A percentile compares a stretch with the other conserved stretches of the same genome.
phyloP scores from a whole-genome alignment of 148 eudicot species.

The Drosera capensis region DNA sequence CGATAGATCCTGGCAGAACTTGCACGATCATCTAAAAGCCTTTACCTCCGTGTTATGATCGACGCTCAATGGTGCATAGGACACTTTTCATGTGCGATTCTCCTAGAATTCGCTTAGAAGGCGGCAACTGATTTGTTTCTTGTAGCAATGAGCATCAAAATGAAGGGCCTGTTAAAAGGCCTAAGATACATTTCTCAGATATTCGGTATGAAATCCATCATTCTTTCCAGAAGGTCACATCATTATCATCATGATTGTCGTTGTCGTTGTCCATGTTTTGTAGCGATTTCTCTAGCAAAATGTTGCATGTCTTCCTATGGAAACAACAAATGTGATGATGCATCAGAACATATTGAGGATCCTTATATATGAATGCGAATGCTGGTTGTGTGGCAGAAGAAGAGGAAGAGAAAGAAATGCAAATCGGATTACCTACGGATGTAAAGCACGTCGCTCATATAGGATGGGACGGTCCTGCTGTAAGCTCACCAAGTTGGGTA shows the following conservation, averaged over 20 bases:
- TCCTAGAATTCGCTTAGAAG: conserved; percentile 6
- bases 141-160: conserved; percentile 23
- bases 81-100: conserved; percentile 7
- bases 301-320: too few species aligned
- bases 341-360: too few species aligned
- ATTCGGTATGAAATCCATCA: conserved; percentile 22
- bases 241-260: too few species aligned
- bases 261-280: not conserved
- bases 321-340: too few species aligned
- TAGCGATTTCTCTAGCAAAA: not conserved
- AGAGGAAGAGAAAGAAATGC: conserved; percentile 49
- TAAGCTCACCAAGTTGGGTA: conserved; percentile 73
- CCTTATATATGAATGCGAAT: too few species aligned
- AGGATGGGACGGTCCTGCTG: conserved; percentile 70
- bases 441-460: conserved; percentile 93
- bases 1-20: not conserved
- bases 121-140: not conserved
- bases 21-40: not conserved
- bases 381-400: conserved; percentile 33
- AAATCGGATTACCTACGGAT: conserved; percentile 78
- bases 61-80: conserved; percentile 7
- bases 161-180: conserved; percentile 63
- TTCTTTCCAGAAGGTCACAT: not conserved
- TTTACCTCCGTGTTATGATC: not conserved
- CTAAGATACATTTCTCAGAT: conserved; percentile 42